Evolutionary conservation across 805 yeast species (phyloP), one percentile per base, ranked within the genome.

Genomic region (Kockiozyma suomiensis): DNA sequence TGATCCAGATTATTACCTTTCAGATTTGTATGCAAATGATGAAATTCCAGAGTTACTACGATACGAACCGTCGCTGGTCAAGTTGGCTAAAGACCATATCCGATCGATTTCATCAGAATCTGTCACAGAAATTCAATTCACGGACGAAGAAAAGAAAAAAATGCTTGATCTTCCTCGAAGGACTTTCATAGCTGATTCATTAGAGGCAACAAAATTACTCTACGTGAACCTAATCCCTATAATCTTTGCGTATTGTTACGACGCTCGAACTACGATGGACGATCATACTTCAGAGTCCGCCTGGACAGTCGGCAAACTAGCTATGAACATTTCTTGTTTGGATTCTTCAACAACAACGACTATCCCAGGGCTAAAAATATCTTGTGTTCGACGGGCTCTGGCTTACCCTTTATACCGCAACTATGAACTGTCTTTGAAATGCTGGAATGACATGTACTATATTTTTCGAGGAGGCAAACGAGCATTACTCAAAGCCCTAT

Each of bases 281-380:
- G 83, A 79, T 17, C 82, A 84, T 54, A 90, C 84, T 17, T 84
- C 88, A 3, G 99, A 94, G 73, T 87, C 96, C 58, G 90, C 96
- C 0, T 94, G 99, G 99, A 85, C 93, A 0, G 81, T 94, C 3
- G 99, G 99, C 1, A 91, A 87, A 66, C 68, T 94, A 23, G 76
- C 85, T 0, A 97, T 98, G 0, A 94, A 90, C 68, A 73, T 93
- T 40, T 72, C 91, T 6, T 84, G 80, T 65, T 74, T 94, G 33
- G 98, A 91, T 71, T 64, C 67, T n/a, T 45, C 57, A 33, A 73
- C 75, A 37, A 46, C 70, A 1, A 69, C n/a, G n/a, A n/a, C 82
- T 32, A 77, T 93, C 38, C 77, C 76, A 51, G 82, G 85, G 0
- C 69, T 85, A 0, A 78, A 87, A 6, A 69, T 85, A 0, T 84